These are phyloP conservation scores for Claviceps paspali DNA, from an alignment of 2,329 filamentous ascomycete genomes.

Conservation along the genomic window DNA sequence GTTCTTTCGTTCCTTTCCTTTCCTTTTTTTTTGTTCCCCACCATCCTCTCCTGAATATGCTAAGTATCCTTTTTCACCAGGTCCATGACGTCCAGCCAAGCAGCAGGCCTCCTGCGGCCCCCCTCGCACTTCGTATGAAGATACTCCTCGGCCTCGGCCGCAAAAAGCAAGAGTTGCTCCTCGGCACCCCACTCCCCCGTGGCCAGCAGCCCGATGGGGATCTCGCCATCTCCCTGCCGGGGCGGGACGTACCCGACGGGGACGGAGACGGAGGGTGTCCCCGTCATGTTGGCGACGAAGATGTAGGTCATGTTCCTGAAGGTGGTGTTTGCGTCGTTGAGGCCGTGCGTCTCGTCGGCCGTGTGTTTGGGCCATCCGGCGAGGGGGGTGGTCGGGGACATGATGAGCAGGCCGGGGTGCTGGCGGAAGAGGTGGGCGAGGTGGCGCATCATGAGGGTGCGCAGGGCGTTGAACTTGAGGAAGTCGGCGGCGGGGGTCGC, in stretches of 20 bases:
- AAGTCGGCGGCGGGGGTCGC: constrained; percentile 55
- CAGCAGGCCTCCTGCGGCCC: constrained; percentile 33
- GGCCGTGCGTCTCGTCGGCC: constrained; percentile 51
- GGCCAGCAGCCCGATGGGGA: constrained; percentile 48
- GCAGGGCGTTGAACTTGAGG: constrained; percentile 56
- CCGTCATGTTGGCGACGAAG: constrained; percentile 71
- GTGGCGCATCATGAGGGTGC: constrained; percentile 65
- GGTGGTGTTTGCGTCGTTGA: constrained; percentile 57
- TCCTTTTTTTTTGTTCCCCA: no score
- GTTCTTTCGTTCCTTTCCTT: no score
- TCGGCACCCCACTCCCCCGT: constrained; percentile 54
- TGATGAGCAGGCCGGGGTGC: constrained; percentile 61
- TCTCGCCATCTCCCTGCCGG: constrained; percentile 37
- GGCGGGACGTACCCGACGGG: constrained; percentile 59
- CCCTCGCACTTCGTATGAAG: constrained; percentile 31
- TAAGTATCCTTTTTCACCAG: constrained; percentile 9
- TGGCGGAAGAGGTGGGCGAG: constrained; percentile 53
- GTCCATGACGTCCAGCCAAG: constrained; percentile 44
- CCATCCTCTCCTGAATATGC: background rate
- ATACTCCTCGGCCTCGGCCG: constrained; percentile 39
- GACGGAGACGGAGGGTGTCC: constrained; percentile 58
- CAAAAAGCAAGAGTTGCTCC: constrained; percentile 47
- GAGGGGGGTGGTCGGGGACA: constrained; percentile 64
- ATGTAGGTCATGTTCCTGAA: constrained; percentile 75
- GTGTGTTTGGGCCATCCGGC: constrained; percentile 54